Conservation (phyloP, 345 rosid species). For the Populus davidiana region DNA sequence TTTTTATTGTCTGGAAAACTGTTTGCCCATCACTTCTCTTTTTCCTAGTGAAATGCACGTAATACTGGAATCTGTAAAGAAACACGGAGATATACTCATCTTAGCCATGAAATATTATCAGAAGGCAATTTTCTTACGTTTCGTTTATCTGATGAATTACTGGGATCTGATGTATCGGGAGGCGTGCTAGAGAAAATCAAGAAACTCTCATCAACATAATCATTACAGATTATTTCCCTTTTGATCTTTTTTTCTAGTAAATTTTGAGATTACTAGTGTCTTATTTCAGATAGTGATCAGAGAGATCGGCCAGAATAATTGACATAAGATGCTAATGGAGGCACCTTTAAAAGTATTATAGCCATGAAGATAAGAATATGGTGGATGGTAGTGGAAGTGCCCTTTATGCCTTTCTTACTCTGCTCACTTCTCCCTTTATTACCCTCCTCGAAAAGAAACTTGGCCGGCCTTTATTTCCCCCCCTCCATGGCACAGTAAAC, state of each 20-base stretch:
- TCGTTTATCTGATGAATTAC: not conserved
- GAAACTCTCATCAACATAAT: not conserved
- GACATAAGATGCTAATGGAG: constrained; percentile 18
- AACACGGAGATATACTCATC: not conserved
- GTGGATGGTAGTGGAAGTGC: constrained; percentile 41
- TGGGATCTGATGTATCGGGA: not conserved
- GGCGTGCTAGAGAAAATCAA: not conserved
- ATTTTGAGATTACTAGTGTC: not conserved
- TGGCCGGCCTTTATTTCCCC: not conserved
- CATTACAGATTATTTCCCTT: not conserved
- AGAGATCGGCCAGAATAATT: not conserved
- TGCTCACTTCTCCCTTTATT: constrained; percentile 20
- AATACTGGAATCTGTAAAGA: not conserved
- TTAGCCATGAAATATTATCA: not conserved
- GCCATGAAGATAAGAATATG: constrained; percentile 48
- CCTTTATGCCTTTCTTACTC: constrained; percentile 54
- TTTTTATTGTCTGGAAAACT: not conserved
- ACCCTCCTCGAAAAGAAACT: not conserved
- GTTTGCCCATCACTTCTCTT: not conserved
- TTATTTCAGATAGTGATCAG: not conserved
- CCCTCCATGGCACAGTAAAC: not conserved
- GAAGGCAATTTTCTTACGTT: not conserved
- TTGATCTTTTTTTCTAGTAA: not conserved
- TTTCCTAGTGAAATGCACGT: not conserved
- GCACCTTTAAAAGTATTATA: constrained; percentile 12